Evolutionary conservation across 768 basidiomycete species (phyloP).

Genomic region (Phylloporus scabripes): DNA sequence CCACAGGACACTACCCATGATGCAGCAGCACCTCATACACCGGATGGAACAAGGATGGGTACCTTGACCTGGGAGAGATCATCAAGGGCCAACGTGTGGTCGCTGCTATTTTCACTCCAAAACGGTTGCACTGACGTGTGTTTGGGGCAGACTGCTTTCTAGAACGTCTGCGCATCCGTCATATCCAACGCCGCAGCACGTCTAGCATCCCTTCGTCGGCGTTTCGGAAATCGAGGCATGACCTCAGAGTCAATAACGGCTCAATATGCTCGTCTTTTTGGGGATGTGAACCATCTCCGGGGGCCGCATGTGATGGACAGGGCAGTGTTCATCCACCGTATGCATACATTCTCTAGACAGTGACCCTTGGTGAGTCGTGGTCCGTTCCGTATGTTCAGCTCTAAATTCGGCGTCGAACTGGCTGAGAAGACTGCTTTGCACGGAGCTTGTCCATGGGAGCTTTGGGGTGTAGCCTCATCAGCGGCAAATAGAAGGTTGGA

Average conservation of each 20-base stretch:
- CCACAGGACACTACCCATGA: constrained; percentile 29
- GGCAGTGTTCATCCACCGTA: constrained; percentile 13
- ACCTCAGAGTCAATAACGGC: constrained; percentile 68
- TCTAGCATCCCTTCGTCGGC: constrained; percentile 79
- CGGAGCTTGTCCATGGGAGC: constrained; percentile 26
- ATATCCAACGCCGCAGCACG: constrained; percentile 35
- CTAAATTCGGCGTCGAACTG: constrained; percentile 64
- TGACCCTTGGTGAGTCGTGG: constrained; percentile 26
- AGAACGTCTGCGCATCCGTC: constrained; percentile 67
- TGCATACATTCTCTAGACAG: constrained; percentile 65
- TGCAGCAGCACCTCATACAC: constrained; percentile 30
- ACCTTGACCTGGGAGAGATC: constrained; percentile 65
- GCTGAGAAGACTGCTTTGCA: constrained; percentile 80
- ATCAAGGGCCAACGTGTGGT: constrained; percentile 63
- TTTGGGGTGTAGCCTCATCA: constrained; percentile 74
- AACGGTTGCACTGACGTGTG: constrained; percentile 4
- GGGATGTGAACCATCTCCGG: constrained; percentile 43
- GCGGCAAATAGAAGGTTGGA: constrained; percentile 82
- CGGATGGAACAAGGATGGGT: constrained; percentile 65
- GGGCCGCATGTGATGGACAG: constrained; percentile 1
- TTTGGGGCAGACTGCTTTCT: constrained; percentile 60
- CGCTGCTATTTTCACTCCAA: constrained; percentile 49
- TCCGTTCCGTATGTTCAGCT: neutral
- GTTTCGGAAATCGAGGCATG: constrained; percentile 84
- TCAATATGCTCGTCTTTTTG: constrained; percentile 70